Evolutionary conservation across 257 asterid genomes (phyloP).

Genomic region (Solanum ossicruentum): DNA sequence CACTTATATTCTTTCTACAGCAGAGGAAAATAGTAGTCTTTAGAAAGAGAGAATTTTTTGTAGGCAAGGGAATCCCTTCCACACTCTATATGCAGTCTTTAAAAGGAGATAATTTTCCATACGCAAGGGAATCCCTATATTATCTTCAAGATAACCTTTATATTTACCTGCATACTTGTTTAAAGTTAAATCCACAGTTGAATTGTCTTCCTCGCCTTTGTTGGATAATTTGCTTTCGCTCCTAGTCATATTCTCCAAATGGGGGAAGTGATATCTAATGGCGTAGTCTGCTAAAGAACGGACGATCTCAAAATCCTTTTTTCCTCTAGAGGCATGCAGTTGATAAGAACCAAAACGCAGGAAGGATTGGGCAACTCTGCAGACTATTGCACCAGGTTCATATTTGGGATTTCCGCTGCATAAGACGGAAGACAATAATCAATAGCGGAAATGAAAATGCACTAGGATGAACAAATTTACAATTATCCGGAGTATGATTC

Average conservation of each 20-base stretch:
- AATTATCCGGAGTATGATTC: background rate
- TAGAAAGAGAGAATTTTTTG: background rate
- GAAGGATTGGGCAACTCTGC: constrained; percentile 88
- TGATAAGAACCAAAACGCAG: constrained; percentile 95
- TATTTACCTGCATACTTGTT: constrained; percentile 80
- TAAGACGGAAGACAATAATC: constrained; percentile 1
- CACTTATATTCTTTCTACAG: background rate
- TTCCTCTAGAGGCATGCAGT: constrained; percentile 82
- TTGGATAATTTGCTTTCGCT: constrained; percentile 63
- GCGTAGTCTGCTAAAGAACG: constrained; percentile 75
- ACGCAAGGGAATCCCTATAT: background rate
- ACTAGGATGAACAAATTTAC: background rate
- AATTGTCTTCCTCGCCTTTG: constrained; percentile 70
- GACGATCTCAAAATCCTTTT: constrained; percentile 59
- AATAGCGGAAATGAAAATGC: background rate
- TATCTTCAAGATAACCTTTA: background rate
- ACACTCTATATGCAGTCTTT: background rate
- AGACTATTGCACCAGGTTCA: constrained; percentile 93
- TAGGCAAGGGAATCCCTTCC: background rate
- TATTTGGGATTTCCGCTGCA: constrained; percentile 94
- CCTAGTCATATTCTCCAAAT: constrained; percentile 63
- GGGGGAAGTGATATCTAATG: constrained; percentile 77
- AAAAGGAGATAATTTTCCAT: background rate
- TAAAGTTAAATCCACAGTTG: constrained; percentile 81
- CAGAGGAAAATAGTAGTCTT: background rate